These are phyloP conservation scores for Ogataea wickerhamii DNA, from an alignment of 805 yeast species.

Conservation along the genomic window DNA sequence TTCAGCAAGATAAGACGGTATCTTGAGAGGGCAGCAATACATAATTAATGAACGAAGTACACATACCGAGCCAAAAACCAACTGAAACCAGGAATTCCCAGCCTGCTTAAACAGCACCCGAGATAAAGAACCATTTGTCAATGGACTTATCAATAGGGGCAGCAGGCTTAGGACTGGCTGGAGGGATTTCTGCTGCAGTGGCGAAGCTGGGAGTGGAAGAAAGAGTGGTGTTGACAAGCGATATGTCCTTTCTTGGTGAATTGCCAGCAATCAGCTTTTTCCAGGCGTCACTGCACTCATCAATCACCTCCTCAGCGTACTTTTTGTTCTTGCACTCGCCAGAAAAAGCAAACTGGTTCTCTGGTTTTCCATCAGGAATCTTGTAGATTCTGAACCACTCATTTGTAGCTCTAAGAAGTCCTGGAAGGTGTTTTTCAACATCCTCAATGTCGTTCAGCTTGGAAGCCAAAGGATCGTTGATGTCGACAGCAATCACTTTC, in stretches of 20 bases:
- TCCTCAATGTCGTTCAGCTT: constrained; percentile 88
- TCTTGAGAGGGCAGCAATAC: constrained; percentile 45
- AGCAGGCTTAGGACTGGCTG: constrained; percentile 68
- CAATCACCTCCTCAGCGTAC: constrained; percentile 80
- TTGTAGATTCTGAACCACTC: constrained; percentile 99
- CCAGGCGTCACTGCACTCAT: constrained; percentile 87
- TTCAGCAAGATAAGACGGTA: constrained; percentile 55
- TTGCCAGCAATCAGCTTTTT: constrained; percentile 65
- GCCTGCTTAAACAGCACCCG: constrained; percentile 54
- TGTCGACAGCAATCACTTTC: constrained; percentile 87
- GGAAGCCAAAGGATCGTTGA: constrained; percentile 83
- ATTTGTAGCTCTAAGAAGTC: constrained; percentile 86
- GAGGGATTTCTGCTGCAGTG: constrained; percentile 54
- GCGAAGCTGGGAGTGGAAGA: constrained; percentile 52
- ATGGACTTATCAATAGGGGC: constrained; percentile 95
- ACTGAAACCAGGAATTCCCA: not conserved
- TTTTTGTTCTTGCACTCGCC: constrained; percentile 87
- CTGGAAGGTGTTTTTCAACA: constrained; percentile 86
- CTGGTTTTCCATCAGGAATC: constrained; percentile 97
- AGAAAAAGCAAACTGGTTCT: constrained; percentile 92
- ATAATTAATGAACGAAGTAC: not conserved
- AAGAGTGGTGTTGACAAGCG: constrained; percentile 74
- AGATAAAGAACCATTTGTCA: constrained; percentile 98
- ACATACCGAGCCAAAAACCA: constrained; percentile 1
- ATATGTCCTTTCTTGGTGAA: constrained; percentile 58